phyloP scores from a whole-genome alignment of 2,329 filamentous ascomycete genomes.

The Lasiodiplodia hormozganensis region DNA sequence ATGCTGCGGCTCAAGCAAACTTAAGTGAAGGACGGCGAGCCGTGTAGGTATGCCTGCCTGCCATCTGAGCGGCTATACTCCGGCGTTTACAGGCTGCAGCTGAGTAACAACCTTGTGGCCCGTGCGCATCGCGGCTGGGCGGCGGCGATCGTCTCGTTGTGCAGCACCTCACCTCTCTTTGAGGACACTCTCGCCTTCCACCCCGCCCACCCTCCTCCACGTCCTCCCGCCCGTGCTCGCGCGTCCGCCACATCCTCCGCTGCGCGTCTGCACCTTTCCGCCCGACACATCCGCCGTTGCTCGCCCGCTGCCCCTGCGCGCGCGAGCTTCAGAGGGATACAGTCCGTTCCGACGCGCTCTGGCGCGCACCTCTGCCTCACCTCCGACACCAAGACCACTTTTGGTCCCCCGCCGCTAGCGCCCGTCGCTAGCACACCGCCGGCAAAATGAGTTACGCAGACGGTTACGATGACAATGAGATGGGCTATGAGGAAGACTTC shows the following conservation, averaged over 20 bases:
- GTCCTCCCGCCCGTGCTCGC: conserved; percentile 8
- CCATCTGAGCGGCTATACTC: background rate
- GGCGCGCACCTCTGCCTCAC: conserved; percentile 21
- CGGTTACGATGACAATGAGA: conserved; percentile 64
- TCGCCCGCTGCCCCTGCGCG: conserved; percentile 14
- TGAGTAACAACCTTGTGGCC: conserved; percentile 11
- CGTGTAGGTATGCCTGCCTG: background rate
- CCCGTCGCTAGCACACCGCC: conserved; percentile 5
- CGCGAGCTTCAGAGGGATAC: conserved; percentile 18
- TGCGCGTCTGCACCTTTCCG: conserved; percentile 8
- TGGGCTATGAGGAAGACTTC: conserved; percentile 50
- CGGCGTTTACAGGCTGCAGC: background rate
- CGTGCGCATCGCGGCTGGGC: conserved; percentile 18
- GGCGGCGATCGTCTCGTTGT: conserved; percentile 17
- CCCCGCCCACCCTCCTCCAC: conserved; percentile 7
- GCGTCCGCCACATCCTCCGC: conserved; percentile 2
- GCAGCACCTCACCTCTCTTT: conserved; percentile 23
- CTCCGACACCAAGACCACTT: conserved; percentile 5
- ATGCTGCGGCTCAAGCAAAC: background rate
- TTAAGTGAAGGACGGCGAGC: too few relatives aligned
- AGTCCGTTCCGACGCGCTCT: conserved; percentile 21
- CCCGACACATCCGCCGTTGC: background rate
- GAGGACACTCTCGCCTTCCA: conserved; percentile 22
- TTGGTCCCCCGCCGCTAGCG: background rate
- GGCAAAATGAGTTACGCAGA: conserved; percentile 60